A percentile compares a stretch with the other conserved stretches of the same genome.
Conservation (phyloP, 1,139 yeast genomes). For the Sugiyamaella novakii region DNA sequence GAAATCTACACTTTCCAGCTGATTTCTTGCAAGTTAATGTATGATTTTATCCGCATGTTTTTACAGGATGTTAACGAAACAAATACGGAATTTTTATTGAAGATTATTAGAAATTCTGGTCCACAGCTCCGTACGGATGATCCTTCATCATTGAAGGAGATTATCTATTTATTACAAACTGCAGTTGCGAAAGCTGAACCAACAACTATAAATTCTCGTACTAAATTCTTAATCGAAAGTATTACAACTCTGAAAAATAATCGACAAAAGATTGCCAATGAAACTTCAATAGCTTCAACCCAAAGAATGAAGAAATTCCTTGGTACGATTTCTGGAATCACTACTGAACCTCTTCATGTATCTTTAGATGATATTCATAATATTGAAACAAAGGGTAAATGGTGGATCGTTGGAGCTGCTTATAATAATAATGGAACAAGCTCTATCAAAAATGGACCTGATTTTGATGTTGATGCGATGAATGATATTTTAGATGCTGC, state of each 20-base stretch:
- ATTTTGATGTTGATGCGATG: constrained; percentile 41
- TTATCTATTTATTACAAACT: constrained; percentile 60
- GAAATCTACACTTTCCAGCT: constrained; percentile 78
- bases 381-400: constrained; percentile 80
- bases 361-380: constrained; percentile 77
- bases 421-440: constrained; percentile 57
- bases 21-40: constrained; percentile 70
- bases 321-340: constrained; percentile 48
- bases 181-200: constrained; percentile 46
- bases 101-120: constrained; percentile 75
- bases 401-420: constrained; percentile 99
- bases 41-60: constrained; percentile 67
- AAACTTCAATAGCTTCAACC: constrained; percentile 50
- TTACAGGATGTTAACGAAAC: constrained; percentile 62
- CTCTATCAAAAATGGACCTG: background rate
- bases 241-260: constrained; percentile 85
- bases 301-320: constrained; percentile 69
- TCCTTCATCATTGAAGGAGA: constrained; percentile 80
- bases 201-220: constrained; percentile 59
- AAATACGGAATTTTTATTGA: constrained; percentile 75
- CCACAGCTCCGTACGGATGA: constrained; percentile 87
- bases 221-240: constrained; percentile 81
- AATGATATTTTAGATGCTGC: constrained; percentile 64
- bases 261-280: constrained; percentile 60
- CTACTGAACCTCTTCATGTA: constrained; percentile 78